Base-by-base conservation (phyloP, 352 stramenopile genomes). In the Globisporangium emineosum region DNA sequence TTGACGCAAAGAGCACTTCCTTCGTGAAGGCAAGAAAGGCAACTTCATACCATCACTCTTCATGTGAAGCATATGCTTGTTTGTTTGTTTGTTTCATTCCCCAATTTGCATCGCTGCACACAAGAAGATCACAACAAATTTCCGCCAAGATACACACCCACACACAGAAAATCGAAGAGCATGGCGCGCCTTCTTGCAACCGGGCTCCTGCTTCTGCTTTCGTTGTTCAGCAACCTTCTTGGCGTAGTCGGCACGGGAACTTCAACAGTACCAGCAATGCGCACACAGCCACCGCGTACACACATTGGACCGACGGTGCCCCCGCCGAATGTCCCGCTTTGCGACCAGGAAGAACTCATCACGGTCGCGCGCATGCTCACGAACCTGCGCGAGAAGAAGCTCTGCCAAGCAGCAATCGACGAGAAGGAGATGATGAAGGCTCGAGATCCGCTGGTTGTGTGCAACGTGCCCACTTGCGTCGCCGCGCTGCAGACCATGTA, bases 401-500 rank as follows among this genome's bases (percentile, higher is more conserved):
- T 77, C 49, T 91, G 83, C 62, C 66, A 91, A 66, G 49, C 42
- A 50, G 53, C 59, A 29, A 66, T 88, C 27, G 66, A 71, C 7
- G 74, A 79, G 15, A 72, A 75, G 53, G 73, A 89, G 60, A 73
- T 89, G 63, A 43, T 87, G 42, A 75, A 62, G 21, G 69, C 71
- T 1, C 62, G 32, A 0, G 53, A 85, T 35, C 70, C 72, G 19
- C 67, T 57, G 32, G 40, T 66, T 12, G 71, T 90, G 23, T 88
- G 80, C 64, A 60, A 64, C 21, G 71, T 67, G 7, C 30, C 68
- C 17, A 71, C 69, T 5, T 91, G 83, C 61, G 73, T 62, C 29
- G 66, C 64, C 3, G 76, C 80, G 57, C 77, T 90, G 19, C 64
- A 87, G 68, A 55, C 70, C 32, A 70, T 92, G 45, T 89, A 90